Evolutionary conservation across 2,329 filamentous ascomycete species (phyloP).

Genomic region (Metarhizium brunneum): DNA sequence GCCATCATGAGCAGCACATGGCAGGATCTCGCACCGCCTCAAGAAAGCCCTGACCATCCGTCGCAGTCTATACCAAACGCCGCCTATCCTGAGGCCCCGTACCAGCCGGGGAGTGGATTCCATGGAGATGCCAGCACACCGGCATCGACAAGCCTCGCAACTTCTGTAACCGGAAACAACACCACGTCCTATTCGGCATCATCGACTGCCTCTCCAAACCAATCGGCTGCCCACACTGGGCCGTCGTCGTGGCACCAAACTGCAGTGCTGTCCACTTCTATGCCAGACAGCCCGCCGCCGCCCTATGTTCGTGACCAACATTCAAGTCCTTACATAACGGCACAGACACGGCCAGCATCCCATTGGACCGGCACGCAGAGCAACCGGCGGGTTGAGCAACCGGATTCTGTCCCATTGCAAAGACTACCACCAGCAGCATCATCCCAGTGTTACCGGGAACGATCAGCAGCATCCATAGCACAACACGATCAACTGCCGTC

Average conservation of each 20-base stretch:
- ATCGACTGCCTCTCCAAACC: background rate
- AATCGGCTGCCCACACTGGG: background rate
- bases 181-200: background rate
- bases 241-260: background rate
- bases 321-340: background rate
- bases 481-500: conserved; percentile 6
- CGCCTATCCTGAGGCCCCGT: conserved; percentile 21
- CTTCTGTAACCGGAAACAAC: background rate
- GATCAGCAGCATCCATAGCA: background rate
- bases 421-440: background rate
- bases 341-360: background rate
- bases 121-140: background rate
- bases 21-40: background rate
- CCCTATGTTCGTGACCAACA: background rate
- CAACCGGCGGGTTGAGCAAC: background rate
- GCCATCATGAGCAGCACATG: background rate
- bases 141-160: background rate
- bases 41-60: conserved; percentile 13
- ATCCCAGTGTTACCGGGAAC: no score
- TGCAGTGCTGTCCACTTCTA: background rate
- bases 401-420: background rate
- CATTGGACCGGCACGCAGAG: background rate
- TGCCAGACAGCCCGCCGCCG: background rate
- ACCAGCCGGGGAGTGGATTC: conserved; percentile 12
- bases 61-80: conserved; percentile 21